These are phyloP conservation scores for Tulasnella sp. DNA, from an alignment of 768 basidiomycete species.

Conservation along the genomic window DNA sequence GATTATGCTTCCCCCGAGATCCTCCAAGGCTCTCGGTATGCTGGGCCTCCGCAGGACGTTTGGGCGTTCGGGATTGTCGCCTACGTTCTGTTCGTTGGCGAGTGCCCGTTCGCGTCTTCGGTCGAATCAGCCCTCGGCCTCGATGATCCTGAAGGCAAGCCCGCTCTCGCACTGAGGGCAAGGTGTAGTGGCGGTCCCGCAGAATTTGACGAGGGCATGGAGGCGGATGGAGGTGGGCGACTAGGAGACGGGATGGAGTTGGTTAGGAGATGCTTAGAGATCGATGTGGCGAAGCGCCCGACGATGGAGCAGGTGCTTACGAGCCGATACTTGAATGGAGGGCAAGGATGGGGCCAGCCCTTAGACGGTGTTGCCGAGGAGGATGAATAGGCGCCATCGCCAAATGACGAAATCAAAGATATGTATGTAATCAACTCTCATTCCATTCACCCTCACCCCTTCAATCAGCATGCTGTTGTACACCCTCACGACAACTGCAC, in stretches of 20 bases:
- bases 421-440: not conserved
- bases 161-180: constrained; percentile 22
- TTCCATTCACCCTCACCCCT: too few relatives aligned
- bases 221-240: constrained; percentile 71
- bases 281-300: constrained; percentile 69
- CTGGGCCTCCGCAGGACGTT: constrained; percentile 94
- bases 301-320: constrained; percentile 74
- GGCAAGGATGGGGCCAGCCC: constrained; percentile 51
- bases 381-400: not conserved
- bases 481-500: too few relatives aligned
- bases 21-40: constrained; percentile 84
- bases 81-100: constrained; percentile 85
- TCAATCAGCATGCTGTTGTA: too few relatives aligned
- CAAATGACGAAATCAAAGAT: not conserved
- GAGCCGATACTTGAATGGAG: constrained; percentile 70
- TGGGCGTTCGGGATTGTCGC: constrained; percentile 98
- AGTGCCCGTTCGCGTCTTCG: constrained; percentile 85
- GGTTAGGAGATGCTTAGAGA: constrained; percentile 71
- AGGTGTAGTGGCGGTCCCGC: constrained; percentile 15
- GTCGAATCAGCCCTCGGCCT: constrained; percentile 85
- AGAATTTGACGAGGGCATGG: constrained; percentile 48
- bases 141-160: constrained; percentile 26
- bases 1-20: constrained; percentile 98
- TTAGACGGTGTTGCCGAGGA: not conserved
- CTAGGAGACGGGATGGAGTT: constrained; percentile 78